Evolutionary conservation across 805 yeast genomes (phyloP), one percentile per base, ranked within the genome.

Genomic region (Groenewaldozyma salmanticensis): DNA sequence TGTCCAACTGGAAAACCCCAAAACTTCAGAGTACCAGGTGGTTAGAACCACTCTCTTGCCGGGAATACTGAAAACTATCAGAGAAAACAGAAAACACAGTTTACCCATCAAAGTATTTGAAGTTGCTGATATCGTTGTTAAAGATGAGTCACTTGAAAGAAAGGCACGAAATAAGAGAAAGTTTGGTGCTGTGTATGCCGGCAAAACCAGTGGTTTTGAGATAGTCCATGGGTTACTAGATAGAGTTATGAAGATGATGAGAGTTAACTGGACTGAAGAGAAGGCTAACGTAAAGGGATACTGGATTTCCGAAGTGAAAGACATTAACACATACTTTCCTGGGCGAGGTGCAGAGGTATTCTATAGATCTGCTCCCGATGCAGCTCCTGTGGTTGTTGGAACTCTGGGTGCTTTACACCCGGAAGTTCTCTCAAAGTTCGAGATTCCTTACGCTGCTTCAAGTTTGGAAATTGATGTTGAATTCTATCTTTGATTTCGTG

Each of bases 21-120:
- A 92, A 70, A 92, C 98, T 16, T 64, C 78, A 39, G 99, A 92
- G 67, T 92, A 90, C 65, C 96, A 92, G 70, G 98, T 92, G 46
- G 97, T 92, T 21, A 82, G 98, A 72, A 92, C 98, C 15, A 76
- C 94, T 21, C 71, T 92, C 53, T 69, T 90, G 44, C 96, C 98
- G 37, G 99, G 99, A 52, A 73, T 92, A 43, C 75, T 92, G 59
- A 92, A 92, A 66, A 92, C 98, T 20, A 79, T 92, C 51, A 81
- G 84, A 60, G 98, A 94, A 68, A 92, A 92, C 70, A 82, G 95
- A 69, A 83, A 87, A 62, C 97, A 94, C 63, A 72, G 95, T 2
- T 72, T 92, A 57, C 99, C 99, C 36, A 83, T 94, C 58, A 81
- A 77, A 63, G 95, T 94, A 44, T 92, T 92, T 52, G 99, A 92